Base-by-base conservation (phyloP, 768 basidiomycete genomes). In the Calvatia gigantea region DNA sequence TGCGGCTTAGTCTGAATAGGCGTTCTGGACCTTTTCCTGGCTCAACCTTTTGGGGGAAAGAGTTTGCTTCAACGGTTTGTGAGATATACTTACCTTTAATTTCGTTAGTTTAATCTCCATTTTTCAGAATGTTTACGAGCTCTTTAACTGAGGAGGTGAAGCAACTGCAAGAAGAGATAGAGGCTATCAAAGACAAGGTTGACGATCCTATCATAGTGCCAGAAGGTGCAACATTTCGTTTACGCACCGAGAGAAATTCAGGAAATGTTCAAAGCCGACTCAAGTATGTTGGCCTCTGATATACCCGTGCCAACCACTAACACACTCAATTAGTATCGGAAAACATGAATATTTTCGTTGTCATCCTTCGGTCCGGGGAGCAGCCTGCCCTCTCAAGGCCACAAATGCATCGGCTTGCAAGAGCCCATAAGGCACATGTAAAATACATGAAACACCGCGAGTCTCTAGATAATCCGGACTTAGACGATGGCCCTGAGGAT, bases 41-140 rank as follows among this genome's bases (percentile, higher is more conserved):
- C 97, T 0, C 87, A 95, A 66, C 97, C 97, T 2, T 99, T 99
- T 67, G 97, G 97, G 2, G 92, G 94, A 5, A 85, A 85, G 58
- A 94, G 91, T 67, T 76, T 99, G 23, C 76, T 98, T 15, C 97
- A 99, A 70, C 79, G 92, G 93, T 89, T 58, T 45, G 73, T 42
- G 17, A 42, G 21, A 23, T 21, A 21, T 2, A 12, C 4, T 6
- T 21, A 6, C 7, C 23, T 17, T 4, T 6, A 12, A 42, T 11
- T 9, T 21, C 4, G 17, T 17, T 12, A 4, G 7, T 2, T 11
- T n/a, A 19, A 25, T 42, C 35, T 41, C 51, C 32, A 23, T 48
- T 33, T 23, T 44, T 6, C 54, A 94, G 94, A 44, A 97, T 99
- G 94, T 99, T 98, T 73, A 94, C 93, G 1, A 89, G 89, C 60